phyloP scores from a whole-genome alignment of 192 early-diverging fungal species.

The Rhizophlyctis rosea region DNA sequence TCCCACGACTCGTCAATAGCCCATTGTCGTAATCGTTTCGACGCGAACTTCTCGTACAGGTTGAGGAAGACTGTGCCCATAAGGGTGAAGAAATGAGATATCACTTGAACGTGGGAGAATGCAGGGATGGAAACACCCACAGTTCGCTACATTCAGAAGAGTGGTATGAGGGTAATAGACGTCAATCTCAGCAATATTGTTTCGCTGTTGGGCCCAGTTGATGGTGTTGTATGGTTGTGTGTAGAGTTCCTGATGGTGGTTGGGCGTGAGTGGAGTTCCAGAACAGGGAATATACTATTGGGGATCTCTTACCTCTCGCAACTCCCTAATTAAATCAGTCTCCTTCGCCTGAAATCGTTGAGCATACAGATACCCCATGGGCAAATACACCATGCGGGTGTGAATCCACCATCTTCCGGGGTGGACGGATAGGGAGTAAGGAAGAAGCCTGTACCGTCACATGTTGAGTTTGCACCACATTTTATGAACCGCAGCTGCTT shows the following conservation, averaged over 20 bases:
- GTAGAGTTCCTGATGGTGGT: constrained; percentile 94
- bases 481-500: not conserved
- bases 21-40: constrained; percentile 50
- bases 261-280: constrained; percentile 1
- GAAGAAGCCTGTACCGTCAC: constrained; percentile 61
- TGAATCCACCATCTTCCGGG: constrained; percentile 95
- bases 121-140: constrained; percentile 28
- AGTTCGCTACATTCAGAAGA: constrained; percentile 72
- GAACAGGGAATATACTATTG: not conserved
- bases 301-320: constrained; percentile 65
- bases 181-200: constrained; percentile 81
- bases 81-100: not conserved
- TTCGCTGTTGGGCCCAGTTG: constrained; percentile 72
- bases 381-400: constrained; percentile 88
- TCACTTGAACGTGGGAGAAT: not conserved
- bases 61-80: constrained; percentile 43
- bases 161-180: constrained; percentile 80
- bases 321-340: constrained; percentile 66
- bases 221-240: constrained; percentile 81
- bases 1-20: constrained; percentile 73
- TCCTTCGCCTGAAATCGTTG: constrained; percentile 51
- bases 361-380: constrained; percentile 92
- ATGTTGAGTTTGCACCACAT: constrained; percentile 9
- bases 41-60: constrained; percentile 72
- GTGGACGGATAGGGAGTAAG: constrained; percentile 74